A percentile compares a stretch with the other conserved stretches of the same genome.
phyloP scores from a whole-genome alignment of 345 rosid species.

The Rhizophora apiculata region DNA sequence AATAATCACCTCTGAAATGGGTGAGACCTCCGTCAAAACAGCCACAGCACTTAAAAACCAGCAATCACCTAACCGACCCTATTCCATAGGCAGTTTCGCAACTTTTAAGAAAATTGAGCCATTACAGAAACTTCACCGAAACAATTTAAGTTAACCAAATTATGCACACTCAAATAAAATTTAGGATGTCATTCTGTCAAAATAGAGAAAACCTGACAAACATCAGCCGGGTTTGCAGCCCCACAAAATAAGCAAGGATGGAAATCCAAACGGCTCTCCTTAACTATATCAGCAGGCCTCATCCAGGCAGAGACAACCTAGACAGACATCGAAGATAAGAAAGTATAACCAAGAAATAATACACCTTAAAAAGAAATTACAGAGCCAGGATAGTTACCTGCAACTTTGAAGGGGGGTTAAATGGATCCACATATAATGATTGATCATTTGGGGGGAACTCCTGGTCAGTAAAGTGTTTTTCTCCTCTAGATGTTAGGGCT shows the following conservation, averaged over 20 bases:
- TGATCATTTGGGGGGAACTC: slow-evolving; percentile 97
- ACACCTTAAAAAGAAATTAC: slow-evolving; percentile 9
- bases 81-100: slow-evolving; percentile 23
- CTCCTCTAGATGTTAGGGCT: slow-evolving; percentile 85
- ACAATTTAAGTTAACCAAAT: slow-evolving; percentile 14
- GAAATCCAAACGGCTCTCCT: slow-evolving; percentile 52
- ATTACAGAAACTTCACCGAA: slow-evolving; percentile 10
- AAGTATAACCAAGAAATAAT: slow-evolving; percentile 15
- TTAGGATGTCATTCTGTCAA: slow-evolving; percentile 11
- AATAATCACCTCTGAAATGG: slow-evolving; percentile 90
- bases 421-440: slow-evolving; percentile 82
- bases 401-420: slow-evolving; percentile 78
- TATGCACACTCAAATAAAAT: slow-evolving; percentile 8
- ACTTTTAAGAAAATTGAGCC: slow-evolving; percentile 12
- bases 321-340: slow-evolving; percentile 21
- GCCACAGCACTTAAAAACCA: slow-evolving; percentile 99
- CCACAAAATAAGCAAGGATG: slow-evolving; percentile 92
- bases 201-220: slow-evolving; percentile 79
- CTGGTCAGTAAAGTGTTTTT: slow-evolving; percentile 85
- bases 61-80: slow-evolving; percentile 99
- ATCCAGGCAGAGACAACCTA: slow-evolving; percentile 98
- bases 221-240: slow-evolving; percentile 93
- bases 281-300: slow-evolving; percentile 85
- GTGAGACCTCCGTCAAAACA: slow-evolving; percentile 89
- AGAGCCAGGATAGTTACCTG: slow-evolving; percentile 50